A percentile compares a stretch with the other conserved stretches of the same genome.
These are phyloP conservation scores for Oryza longistaminata DNA, from an alignment of 176 grass and related monocot genomes.

Conservation along the genomic window DNA sequence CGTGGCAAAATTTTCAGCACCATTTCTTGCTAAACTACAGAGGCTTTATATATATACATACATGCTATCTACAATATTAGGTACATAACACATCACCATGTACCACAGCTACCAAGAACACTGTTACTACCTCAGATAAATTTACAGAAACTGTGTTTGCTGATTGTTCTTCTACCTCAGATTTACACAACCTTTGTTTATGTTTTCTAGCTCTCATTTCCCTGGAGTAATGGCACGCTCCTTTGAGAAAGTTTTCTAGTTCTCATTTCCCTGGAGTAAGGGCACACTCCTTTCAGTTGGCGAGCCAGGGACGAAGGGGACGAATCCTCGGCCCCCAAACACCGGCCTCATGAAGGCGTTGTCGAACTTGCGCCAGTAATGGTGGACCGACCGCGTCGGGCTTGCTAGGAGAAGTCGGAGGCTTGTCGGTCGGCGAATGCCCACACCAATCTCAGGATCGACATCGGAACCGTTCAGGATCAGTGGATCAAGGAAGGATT, in stretches of 20 bases:
- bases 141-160: constrained; percentile 10
- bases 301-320: constrained; percentile 63
- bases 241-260: constrained; percentile 27
- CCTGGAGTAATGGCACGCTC: constrained; percentile 36
- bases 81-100: not conserved
- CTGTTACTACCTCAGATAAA: not conserved
- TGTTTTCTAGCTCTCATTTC: constrained; percentile 14
- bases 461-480: constrained; percentile 33
- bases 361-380: constrained; percentile 94
- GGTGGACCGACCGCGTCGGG: constrained; percentile 69
- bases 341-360: constrained; percentile 71
- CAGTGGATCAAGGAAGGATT: constrained; percentile 63
- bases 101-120: constrained; percentile 3
- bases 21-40: constrained; percentile 7
- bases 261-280: constrained; percentile 19
- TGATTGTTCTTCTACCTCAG: not conserved
- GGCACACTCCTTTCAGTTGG: constrained; percentile 61
- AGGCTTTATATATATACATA: constrained; percentile 1
- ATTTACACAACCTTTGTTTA: constrained; percentile 10
- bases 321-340: constrained; percentile 84
- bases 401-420: constrained; percentile 63
- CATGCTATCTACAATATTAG: constrained; percentile 4
- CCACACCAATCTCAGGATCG: constrained; percentile 30
- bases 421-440: constrained; percentile 56
- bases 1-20: not conserved